These are phyloP conservation scores for Pichia sp. DNA, from an alignment of 1,139 yeast genomes.

Conservation along the genomic window DNA sequence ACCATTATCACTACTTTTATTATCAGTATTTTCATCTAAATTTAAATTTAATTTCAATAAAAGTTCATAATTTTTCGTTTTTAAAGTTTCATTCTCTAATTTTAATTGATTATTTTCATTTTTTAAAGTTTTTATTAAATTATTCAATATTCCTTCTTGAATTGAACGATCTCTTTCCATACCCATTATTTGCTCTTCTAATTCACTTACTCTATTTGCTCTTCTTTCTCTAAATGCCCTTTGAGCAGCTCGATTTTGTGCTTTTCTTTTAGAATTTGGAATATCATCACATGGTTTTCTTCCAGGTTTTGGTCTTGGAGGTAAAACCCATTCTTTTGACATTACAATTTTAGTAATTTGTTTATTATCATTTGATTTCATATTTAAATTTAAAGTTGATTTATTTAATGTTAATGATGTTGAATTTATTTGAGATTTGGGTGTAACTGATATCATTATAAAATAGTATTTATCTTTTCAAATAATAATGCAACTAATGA, in stretches of 20 bases:
- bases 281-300: slow-evolving; percentile 70
- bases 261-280: slow-evolving; percentile 73
- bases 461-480: not conserved
- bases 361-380: not conserved
- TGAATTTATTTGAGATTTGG: slow-evolving; percentile 2
- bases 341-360: slow-evolving; percentile 48
- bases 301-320: slow-evolving; percentile 89
- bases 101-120: slow-evolving; percentile 31
- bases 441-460: slow-evolving; percentile 11
- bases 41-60: not conserved
- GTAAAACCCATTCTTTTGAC: slow-evolving; percentile 86
- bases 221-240: slow-evolving; percentile 82
- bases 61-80: slow-evolving; percentile 7
- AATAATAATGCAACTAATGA: too few species aligned
- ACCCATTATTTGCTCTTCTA: slow-evolving; percentile 51
- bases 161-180: slow-evolving; percentile 60
- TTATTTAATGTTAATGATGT: slow-evolving; percentile 2
- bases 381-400: not conserved
- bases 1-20: too few species aligned
- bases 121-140: slow-evolving; percentile 32
- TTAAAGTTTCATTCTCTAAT: slow-evolving; percentile 27
- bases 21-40: not conserved
- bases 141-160: slow-evolving; percentile 54
- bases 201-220: slow-evolving; percentile 54
- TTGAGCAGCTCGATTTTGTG: slow-evolving; percentile 94